Evolutionary conservation across 306 rosid species (phyloP).

Genomic region (Phaseolus lunatus): DNA sequence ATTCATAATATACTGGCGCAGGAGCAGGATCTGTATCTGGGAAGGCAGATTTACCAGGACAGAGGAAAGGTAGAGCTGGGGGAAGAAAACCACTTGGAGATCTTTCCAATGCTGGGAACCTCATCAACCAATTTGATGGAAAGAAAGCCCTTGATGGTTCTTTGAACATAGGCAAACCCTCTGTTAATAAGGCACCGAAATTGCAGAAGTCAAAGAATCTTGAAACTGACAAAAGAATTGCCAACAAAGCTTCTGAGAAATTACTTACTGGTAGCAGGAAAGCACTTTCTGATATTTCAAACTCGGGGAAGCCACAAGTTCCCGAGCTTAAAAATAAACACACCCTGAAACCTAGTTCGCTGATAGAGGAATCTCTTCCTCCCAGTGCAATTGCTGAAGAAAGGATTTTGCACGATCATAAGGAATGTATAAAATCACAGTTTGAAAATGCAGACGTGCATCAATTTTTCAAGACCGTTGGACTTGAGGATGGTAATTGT

Average conservation of each 20-base stretch:
- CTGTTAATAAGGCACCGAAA: slow-evolving; percentile 44
- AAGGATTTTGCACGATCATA: slow-evolving; percentile 58
- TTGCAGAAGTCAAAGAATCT: slow-evolving; percentile 27
- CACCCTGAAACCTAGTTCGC: slow-evolving; percentile 40
- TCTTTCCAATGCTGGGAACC: slow-evolving; percentile 60
- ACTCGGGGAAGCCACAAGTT: slow-evolving; percentile 49
- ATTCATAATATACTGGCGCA: slow-evolving; percentile 40
- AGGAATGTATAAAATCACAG: slow-evolving; percentile 59
- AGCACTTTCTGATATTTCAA: slow-evolving; percentile 75
- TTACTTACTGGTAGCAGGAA: slow-evolving; percentile 55
- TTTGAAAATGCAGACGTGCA: slow-evolving; percentile 36
- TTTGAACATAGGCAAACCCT: slow-evolving; percentile 50
- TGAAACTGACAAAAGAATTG: slow-evolving; percentile 37
- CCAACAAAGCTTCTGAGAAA: slow-evolving; percentile 52
- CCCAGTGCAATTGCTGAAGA: slow-evolving; percentile 60
- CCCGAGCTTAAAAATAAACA: slow-evolving; percentile 47
- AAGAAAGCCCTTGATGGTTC: slow-evolving; percentile 60
- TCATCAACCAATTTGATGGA: slow-evolving; percentile 47
- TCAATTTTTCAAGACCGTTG: slow-evolving; percentile 52
- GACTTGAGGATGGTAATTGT: slow-evolving; percentile 59
- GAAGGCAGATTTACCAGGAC: slow-evolving; percentile 51
- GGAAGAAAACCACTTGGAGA: slow-evolving; percentile 80
- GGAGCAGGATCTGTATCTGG: slow-evolving; percentile 54
- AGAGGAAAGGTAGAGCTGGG: slow-evolving; percentile 57
- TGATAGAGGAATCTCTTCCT: slow-evolving; percentile 44